Evolutionary conservation across 192 early-diverging fungal species (phyloP), one percentile per base, ranked within the genome.

Genomic region (Coemansia sp.): DNA sequence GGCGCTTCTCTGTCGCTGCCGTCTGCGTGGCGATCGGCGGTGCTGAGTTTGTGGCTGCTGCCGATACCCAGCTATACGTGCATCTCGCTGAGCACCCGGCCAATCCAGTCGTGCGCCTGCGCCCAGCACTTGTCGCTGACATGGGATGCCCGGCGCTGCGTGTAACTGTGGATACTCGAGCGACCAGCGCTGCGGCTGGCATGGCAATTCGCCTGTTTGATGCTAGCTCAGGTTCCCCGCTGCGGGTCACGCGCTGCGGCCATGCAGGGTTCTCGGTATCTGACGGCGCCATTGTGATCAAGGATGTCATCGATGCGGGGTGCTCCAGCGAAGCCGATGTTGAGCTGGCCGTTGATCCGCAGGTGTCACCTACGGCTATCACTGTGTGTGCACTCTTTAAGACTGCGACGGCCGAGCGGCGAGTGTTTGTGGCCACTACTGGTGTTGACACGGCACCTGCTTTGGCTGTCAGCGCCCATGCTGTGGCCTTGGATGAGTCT

Each of bases 151-250:
- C 36, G n/a, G 46, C 68, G 0, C 44, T 82, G 43, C 68, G 68
- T 3, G 33, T 78, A 15, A 18, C 41, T n/a, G 59, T 73, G 1
- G 36, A 34, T 11, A 29, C 72, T 34, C 70, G 51, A 12, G 41
- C 20, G 11, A 22, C 40, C 12, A 5, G 49, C 7, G 54, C 75
- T 6, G 66, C 71, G 16, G 38, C 75, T 11, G 74, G 74, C 7
- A 60, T 77, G 72, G 15, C 55, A 34, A 42, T 82, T 29, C 70
- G 75, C 24, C 16, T 82, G 72, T 77, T 75, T 20, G 65, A 65
- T 63, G 51, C 66, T 11, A 10, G 24, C 5, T 54, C 55, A 11
- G 61, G 63, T 5, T 18, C 31, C 0, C 18, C 63, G 55, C 65
- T 82, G 44, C 16, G 67, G 22, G 71, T 47, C 24, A 15, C 68